phyloP scores from a whole-genome alignment of 1,139 yeast genomes.

The Geotrichum carabidarum region DNA sequence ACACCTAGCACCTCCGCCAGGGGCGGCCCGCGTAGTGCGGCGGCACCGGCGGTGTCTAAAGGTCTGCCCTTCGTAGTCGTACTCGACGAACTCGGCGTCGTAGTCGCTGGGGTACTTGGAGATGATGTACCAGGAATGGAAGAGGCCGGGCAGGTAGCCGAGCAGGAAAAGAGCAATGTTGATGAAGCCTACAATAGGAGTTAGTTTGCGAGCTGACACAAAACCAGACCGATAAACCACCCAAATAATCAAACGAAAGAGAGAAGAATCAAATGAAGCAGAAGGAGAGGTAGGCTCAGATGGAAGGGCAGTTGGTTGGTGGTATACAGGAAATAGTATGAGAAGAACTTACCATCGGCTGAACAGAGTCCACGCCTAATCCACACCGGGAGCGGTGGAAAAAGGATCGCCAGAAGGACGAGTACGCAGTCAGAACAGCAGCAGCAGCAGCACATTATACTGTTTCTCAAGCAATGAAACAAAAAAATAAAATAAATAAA shows the following conservation, averaged over 20 bases:
- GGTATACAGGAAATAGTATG: not conserved
- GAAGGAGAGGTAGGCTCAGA: not conserved
- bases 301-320: slow-evolving; percentile 2
- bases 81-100: not conserved
- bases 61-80: slow-evolving; percentile 11
- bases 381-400: slow-evolving; percentile 81
- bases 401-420: slow-evolving; percentile 69
- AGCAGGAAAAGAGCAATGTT: slow-evolving; percentile 69
- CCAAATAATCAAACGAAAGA: too few species aligned
- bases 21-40: not conserved
- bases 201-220: not conserved
- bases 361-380: slow-evolving; percentile 70
- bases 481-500: too few species aligned
- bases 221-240: too few species aligned
- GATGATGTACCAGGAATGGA: slow-evolving; percentile 45
- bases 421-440: slow-evolving; percentile 58
- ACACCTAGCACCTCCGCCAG: not conserved
- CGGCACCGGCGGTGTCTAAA: not conserved
- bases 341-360: slow-evolving; percentile 47
- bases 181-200: slow-evolving; percentile 45
- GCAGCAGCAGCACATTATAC: slow-evolving; percentile 10
- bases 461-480: not conserved
- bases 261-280: not conserved
- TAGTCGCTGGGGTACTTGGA: slow-evolving; percentile 36
- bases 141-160: slow-evolving; percentile 73